A percentile compares a stretch with the other conserved stretches of the same genome.
Conservation (phyloP, 2,329 filamentous ascomycete species). For the Penicillium corylophilum region DNA sequence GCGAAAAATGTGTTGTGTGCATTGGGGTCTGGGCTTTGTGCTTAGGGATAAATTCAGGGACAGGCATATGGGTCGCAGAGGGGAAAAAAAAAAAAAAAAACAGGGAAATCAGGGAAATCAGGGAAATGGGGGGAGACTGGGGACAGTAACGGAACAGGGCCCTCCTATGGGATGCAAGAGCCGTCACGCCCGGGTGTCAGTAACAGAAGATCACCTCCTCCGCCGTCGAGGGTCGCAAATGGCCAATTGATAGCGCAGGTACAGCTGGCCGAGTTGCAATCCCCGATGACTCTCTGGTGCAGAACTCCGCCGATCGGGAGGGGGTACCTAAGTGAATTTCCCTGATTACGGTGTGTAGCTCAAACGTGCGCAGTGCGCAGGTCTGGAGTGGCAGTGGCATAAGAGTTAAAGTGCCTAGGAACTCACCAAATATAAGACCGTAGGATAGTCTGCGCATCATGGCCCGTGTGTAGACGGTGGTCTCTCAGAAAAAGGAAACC, state of each 20-base stretch:
- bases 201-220: slow-evolving; percentile 12
- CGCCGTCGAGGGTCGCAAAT: slow-evolving; percentile 5
- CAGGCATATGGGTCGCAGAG: neutral
- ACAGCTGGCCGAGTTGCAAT: neutral
- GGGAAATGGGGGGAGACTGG: neutral
- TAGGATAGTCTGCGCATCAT: neutral
- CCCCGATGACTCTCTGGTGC: neutral
- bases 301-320: neutral
- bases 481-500: neutral
- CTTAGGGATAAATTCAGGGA: neutral
- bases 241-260: neutral
- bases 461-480: neutral
- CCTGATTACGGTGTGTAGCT: neutral
- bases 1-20: too few species aligned
- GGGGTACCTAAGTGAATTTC: neutral
- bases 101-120: neutral
- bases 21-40: neutral
- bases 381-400: too few species aligned
- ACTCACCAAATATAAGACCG: neutral
- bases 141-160: neutral
- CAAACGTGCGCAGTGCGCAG: too few species aligned
- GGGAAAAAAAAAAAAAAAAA: too few species aligned
- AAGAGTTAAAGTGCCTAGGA: too few species aligned
- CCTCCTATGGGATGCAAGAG: neutral
- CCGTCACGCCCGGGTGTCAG: slow-evolving; percentile 6